Evolutionary conservation across 805 yeast genomes (phyloP).

Genomic region (Candida tammaniensis): DNA sequence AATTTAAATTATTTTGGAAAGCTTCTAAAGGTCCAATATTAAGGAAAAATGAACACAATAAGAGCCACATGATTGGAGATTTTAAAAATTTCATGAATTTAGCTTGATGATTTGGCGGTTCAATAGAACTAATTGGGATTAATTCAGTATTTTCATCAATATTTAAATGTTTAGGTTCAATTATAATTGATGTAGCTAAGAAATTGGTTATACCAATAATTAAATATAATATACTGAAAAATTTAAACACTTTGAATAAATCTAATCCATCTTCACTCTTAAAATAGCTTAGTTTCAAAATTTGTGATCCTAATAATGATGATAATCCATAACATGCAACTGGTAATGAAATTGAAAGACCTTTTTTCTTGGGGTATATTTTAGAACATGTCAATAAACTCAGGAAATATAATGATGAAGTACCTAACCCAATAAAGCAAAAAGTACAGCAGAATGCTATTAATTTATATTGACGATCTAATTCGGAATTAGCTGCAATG

Average conservation of each 20-base stretch:
- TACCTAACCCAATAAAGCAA: conserved; percentile 63
- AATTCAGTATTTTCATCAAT: conserved; percentile 21
- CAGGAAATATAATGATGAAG: conserved; percentile 69
- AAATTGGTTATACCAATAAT: conserved; percentile 59
- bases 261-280: conserved; percentile 31
- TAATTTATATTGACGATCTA: conserved; percentile 1
- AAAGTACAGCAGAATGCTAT: conserved; percentile 45
- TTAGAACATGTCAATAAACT: conserved; percentile 79
- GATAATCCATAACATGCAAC: conserved; percentile 86
- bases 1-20: conserved; percentile 80
- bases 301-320: conserved; percentile 69
- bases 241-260: conserved; percentile 49
- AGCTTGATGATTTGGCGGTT: conserved; percentile 28
- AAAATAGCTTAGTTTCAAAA: conserved; percentile 44
- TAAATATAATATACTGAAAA: conserved; percentile 52
- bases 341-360: conserved; percentile 84
- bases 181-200: conserved; percentile 61
- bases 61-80: conserved; percentile 60
- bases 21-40: conserved; percentile 83
- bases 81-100: conserved; percentile 38
- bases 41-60: conserved; percentile 62
- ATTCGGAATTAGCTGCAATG: not conserved
- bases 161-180: conserved; percentile 34
- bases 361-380: conserved; percentile 71
- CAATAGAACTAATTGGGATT: conserved; percentile 33